phyloP scores from a whole-genome alignment of 2,329 filamentous ascomycete species.

The Byssothecium circinans region DNA sequence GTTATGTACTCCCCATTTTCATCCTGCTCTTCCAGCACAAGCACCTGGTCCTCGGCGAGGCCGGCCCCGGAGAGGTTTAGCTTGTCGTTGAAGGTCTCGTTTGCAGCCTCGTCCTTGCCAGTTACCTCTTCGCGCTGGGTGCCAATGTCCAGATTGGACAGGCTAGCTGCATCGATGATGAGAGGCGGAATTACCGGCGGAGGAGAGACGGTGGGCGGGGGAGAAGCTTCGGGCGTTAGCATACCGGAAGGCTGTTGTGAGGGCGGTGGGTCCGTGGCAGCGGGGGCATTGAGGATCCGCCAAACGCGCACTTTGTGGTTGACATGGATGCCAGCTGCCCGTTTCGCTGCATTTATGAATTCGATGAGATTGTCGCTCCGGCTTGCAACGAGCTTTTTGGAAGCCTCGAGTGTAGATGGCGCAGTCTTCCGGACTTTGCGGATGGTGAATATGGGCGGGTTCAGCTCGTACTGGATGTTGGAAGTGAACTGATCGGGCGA shows the following conservation, averaged over 20 bases:
- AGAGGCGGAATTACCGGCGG: slow-evolving; percentile 50
- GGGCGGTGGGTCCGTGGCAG: slow-evolving; percentile 36
- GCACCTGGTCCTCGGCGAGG: slow-evolving; percentile 70
- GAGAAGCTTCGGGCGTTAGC: slow-evolving; percentile 49
- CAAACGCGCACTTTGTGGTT: slow-evolving; percentile 77
- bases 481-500: slow-evolving; percentile 57
- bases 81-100: slow-evolving; percentile 76
- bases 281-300: slow-evolving; percentile 59
- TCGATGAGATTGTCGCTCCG: slow-evolving; percentile 68
- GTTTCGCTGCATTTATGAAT: slow-evolving; percentile 78
- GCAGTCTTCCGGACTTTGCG: slow-evolving; percentile 71
- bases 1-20: slow-evolving; percentile 58
- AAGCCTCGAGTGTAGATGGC: slow-evolving; percentile 63
- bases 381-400: slow-evolving; percentile 70
- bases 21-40: slow-evolving; percentile 81
- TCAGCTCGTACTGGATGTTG: slow-evolving; percentile 79
- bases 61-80: slow-evolving; percentile 66
- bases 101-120: slow-evolving; percentile 68
- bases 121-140: slow-evolving; percentile 66
- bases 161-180: slow-evolving; percentile 64
- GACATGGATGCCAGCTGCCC: slow-evolving; percentile 65
- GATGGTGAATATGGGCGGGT: slow-evolving; percentile 82
- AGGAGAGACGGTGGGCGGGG: slow-evolving; percentile 22
- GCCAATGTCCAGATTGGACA: slow-evolving; percentile 64
- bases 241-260: slow-evolving; percentile 40